Evolutionary conservation across 2,329 filamentous ascomycete species (phyloP).

Genomic region (Lojkania enalia): DNA sequence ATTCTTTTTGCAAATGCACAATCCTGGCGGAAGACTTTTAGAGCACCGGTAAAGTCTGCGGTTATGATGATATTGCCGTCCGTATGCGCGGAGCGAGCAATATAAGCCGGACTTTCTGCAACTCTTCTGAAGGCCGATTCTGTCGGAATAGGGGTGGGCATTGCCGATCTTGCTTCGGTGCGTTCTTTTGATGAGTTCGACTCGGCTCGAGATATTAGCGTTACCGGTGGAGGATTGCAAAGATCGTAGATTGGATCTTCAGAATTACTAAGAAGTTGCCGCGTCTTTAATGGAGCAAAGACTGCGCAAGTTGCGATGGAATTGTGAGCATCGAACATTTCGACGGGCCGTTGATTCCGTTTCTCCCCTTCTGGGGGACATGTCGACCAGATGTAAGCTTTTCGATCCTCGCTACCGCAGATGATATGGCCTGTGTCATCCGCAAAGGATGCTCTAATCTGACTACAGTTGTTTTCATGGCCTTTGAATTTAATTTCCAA

Average conservation of each 20-base stretch:
- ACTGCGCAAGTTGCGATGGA: slow-evolving; percentile 87
- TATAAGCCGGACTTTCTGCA: slow-evolving; percentile 75
- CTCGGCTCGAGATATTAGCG: slow-evolving; percentile 74
- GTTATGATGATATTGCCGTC: slow-evolving; percentile 92
- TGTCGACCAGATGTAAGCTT: slow-evolving; percentile 88
- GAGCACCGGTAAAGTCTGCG: slow-evolving; percentile 81
- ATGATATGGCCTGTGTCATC: slow-evolving; percentile 86
- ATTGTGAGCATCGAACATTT: slow-evolving; percentile 88
- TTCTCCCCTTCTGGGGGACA: slow-evolving; percentile 62
- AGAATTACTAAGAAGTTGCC: slow-evolving; percentile 75
- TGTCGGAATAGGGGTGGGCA: slow-evolving; percentile 36
- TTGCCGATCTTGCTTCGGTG: slow-evolving; percentile 46
- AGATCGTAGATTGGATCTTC: slow-evolving; percentile 94
- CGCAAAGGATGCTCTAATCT: slow-evolving; percentile 87
- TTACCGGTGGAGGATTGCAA: slow-evolving; percentile 92
- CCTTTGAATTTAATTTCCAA: slow-evolving; percentile 90
- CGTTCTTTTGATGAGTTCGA: slow-evolving; percentile 56
- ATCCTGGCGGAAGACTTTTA: slow-evolving; percentile 95
- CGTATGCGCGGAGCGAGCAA: slow-evolving; percentile 73
- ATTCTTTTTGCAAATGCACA: slow-evolving; percentile 78
- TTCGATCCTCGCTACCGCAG: slow-evolving; percentile 89
- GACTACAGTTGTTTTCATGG: slow-evolving; percentile 85
- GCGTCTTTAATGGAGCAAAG: slow-evolving; percentile 78
- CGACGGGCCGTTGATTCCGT: slow-evolving; percentile 79
- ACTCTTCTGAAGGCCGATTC: slow-evolving; percentile 42